These are phyloP conservation scores for Nemania serpens DNA, from an alignment of 2,329 filamentous ascomycete genomes.

Conservation along the genomic window DNA sequence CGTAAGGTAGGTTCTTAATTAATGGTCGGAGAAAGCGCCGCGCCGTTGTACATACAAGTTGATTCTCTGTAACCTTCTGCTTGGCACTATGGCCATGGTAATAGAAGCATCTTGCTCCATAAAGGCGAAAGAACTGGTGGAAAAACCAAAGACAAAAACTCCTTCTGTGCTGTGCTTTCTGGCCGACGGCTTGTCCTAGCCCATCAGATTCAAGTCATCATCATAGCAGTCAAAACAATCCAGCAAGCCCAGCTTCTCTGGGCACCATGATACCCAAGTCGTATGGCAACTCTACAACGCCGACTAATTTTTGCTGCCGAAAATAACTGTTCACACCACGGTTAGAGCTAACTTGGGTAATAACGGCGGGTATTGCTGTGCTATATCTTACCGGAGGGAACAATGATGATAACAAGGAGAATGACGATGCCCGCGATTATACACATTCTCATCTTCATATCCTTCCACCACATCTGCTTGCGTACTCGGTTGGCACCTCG, in stretches of 20 bases:
- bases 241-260: constrained; percentile 27
- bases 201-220: constrained; percentile 42
- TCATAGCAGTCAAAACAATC: constrained; percentile 43
- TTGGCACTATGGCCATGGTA: constrained; percentile 24
- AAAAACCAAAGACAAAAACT: constrained; percentile 37
- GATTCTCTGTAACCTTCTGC: constrained; percentile 34
- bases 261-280: constrained; percentile 34
- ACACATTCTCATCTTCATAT: constrained; percentile 99
- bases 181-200: constrained; percentile 28
- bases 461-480: constrained; percentile 99
- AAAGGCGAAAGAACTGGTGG: constrained; percentile 39
- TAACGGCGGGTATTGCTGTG: not conserved
- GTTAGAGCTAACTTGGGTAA: constrained; percentile 17
- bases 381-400: constrained; percentile 77
- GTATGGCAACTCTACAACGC: constrained; percentile 29
- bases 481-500: constrained; percentile 94
- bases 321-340: constrained; percentile 45
- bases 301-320: constrained; percentile 46
- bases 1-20: constrained; percentile 48
- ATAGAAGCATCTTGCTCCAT: constrained; percentile 37
- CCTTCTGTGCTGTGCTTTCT: constrained; percentile 25
- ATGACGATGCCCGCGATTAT: constrained; percentile 89
- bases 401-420: constrained; percentile 89
- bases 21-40: constrained; percentile 50
- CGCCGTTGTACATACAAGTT: constrained; percentile 53